Conservation (phyloP, 2,329 filamentous ascomycete species). For the Phaeosphaeria sp. region DNA sequence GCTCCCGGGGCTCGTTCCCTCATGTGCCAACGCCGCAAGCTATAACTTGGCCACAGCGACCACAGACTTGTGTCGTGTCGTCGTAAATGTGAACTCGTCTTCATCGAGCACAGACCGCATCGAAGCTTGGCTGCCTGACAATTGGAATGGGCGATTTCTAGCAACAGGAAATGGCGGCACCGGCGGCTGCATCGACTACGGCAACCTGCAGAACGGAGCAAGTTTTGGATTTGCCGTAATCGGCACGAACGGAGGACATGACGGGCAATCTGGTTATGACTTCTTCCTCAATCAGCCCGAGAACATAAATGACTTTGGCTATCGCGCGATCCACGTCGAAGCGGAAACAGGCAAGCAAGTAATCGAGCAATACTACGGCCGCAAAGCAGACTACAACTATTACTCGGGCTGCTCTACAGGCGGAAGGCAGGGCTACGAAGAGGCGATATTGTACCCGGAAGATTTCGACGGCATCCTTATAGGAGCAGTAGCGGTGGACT, state of each 20-base stretch:
- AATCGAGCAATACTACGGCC: constrained; percentile 46
- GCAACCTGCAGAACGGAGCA: constrained; percentile 43
- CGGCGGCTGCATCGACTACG: constrained; percentile 43
- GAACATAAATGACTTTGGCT: constrained; percentile 56
- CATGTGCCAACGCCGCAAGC: constrained; percentile 6
- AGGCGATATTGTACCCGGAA: constrained; percentile 28
- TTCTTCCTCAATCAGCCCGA: constrained; percentile 55
- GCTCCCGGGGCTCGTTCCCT: constrained; percentile 11
- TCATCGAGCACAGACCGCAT: constrained; percentile 38
- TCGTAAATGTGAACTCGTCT: constrained; percentile 8
- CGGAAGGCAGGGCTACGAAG: constrained; percentile 35
- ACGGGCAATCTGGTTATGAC: constrained; percentile 49
- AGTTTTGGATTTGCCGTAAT: constrained; percentile 47
- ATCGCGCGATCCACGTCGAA: constrained; percentile 39
- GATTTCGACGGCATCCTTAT: constrained; percentile 41
- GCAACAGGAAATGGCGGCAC: constrained; percentile 48
- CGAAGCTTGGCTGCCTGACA: constrained; percentile 48
- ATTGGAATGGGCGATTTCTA: constrained; percentile 47
- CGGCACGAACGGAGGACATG: constrained; percentile 49
- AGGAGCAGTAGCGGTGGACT: constrained; percentile 43
- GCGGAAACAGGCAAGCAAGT: constrained; percentile 46
- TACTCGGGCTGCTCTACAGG: constrained; percentile 39
- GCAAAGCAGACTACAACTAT: constrained; percentile 46
- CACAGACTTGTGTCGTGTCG: constrained; percentile 14
- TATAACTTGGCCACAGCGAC: constrained; percentile 10